Evolutionary conservation across 129 eudicot genomes (phyloP).

Genomic region (Lonicera japonica): DNA sequence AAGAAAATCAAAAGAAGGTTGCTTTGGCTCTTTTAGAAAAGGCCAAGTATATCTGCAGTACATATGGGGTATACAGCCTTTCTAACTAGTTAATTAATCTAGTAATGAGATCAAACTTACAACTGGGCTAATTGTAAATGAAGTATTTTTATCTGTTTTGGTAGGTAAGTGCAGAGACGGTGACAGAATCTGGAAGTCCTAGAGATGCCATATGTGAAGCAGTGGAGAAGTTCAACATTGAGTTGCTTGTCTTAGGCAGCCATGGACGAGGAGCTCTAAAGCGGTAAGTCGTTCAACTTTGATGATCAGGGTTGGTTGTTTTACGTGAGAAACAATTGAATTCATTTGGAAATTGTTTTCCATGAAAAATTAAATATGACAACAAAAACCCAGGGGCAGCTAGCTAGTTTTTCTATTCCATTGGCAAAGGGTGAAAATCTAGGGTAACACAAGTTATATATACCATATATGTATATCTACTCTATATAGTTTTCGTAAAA

Average conservation of each 20-base stretch:
- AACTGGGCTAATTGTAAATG: neutral
- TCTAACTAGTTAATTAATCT: neutral
- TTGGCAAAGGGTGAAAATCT: no score
- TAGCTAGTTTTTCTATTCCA: no score
- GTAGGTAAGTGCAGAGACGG: slow-evolving; percentile 46
- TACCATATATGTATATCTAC: no score
- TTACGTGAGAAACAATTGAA: neutral
- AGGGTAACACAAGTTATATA: no score
- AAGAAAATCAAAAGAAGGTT: slow-evolving; percentile 35
- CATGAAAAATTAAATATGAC: no score
- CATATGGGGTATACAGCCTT: slow-evolving; percentile 37
- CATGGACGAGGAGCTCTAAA: slow-evolving; percentile 50
- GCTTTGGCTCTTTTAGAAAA: slow-evolving; percentile 42
- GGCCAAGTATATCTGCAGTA: slow-evolving; percentile 50
- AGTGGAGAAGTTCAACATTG: slow-evolving; percentile 37
- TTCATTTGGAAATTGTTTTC: no score
- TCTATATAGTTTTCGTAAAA: no score
- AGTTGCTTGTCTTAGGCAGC: slow-evolving; percentile 64
- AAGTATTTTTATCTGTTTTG: no score
- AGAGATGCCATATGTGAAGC: slow-evolving; percentile 58
- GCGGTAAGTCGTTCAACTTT: slow-evolving; percentile 37
- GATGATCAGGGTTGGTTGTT: neutral
- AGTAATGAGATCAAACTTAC: neutral
- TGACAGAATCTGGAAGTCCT: slow-evolving; percentile 54
- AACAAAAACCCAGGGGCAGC: no score